Percentiles rank a stretch among this genome's conserved stretches.
phyloP scores from a whole-genome alignment of 2,329 filamentous ascomycete species.

The Blastomyces percursus region DNA sequence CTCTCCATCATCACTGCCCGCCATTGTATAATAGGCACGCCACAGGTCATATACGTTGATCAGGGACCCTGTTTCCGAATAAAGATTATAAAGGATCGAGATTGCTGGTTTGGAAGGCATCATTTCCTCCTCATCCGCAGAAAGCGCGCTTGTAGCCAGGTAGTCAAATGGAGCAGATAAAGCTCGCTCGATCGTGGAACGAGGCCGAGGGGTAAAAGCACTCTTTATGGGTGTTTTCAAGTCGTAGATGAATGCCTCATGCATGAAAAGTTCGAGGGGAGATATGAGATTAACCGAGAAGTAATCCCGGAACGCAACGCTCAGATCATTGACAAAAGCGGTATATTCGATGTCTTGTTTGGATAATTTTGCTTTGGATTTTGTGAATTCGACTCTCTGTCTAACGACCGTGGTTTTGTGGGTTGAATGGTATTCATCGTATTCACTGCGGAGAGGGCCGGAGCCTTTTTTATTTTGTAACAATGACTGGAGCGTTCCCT shows the following conservation, averaged over 20 bases:
- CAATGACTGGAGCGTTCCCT: constrained; percentile 40
- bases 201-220: constrained; percentile 47
- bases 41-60: constrained; percentile 53
- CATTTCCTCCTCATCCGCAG: constrained; percentile 26
- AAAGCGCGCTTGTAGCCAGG: constrained; percentile 40
- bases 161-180: constrained; percentile 51
- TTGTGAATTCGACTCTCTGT: constrained; percentile 49
- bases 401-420: constrained; percentile 49
- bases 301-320: constrained; percentile 36
- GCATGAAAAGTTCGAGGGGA: constrained; percentile 42
- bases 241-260: constrained; percentile 50
- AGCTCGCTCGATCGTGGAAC: constrained; percentile 50
- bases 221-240: constrained; percentile 46
- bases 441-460: constrained; percentile 57
- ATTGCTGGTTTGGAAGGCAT: constrained; percentile 47
- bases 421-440: constrained; percentile 53
- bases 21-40: constrained; percentile 49
- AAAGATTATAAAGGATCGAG: constrained; percentile 51
- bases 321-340: constrained; percentile 39
- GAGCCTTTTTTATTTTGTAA: constrained; percentile 37
- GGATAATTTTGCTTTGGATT: constrained; percentile 44
- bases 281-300: constrained; percentile 38
- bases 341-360: constrained; percentile 47
- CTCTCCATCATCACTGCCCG: constrained; percentile 27
- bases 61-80: constrained; percentile 50